Evolutionary conservation across 2,329 filamentous ascomycete species (phyloP), one percentile per base, ranked within the genome.

Genomic region (Aspergillus amoenus): DNA sequence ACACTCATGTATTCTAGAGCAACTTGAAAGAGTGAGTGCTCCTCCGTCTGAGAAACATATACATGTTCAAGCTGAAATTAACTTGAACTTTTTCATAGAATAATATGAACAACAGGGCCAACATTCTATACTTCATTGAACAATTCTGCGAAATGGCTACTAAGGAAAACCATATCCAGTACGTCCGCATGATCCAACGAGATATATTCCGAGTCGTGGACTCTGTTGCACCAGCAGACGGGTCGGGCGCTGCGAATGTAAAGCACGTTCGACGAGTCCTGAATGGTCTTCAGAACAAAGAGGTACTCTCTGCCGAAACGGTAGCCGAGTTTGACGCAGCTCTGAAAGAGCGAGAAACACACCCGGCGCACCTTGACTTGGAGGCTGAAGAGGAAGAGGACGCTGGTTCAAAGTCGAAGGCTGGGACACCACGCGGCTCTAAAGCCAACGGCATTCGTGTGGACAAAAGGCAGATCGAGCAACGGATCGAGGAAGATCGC

Each of bases 101-200:
- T 65, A 93, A 90, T 64, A 96, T 99, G 89, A 99, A 99, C 76
- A 96, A 88, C 51, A 84, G 93, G 59, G 95, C 94, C 58, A 99
- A 99, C 73, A 97, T 99, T 73, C 96, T 99, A 89, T 99, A 96
- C 77, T 99, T 99, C 76, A 89, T 99, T 70, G 93, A 97, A 70
- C 89, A 93, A 66, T 90, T 99, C 65, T 90, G 95, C 71, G 93
- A 97, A 71, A 82, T 91, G 76, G 90, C 91, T 21, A 83, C 85
- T 61, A 89, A 87, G 64, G 90, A 91, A 64, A 84, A 86, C 61
- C 87, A 94, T 66, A 78, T 84, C 52, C 88, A 91, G 61, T 99
- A 96, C 70, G 87, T 97, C 27, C 86, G 89, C 51, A 97, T 97
- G 91, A 90, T 99, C 77, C 90, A 96, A 75, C 83, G 93, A 46